These are phyloP conservation scores for Zoysia matrella DNA, from an alignment of 202 grass and related monocot species.

Conservation along the genomic window DNA sequence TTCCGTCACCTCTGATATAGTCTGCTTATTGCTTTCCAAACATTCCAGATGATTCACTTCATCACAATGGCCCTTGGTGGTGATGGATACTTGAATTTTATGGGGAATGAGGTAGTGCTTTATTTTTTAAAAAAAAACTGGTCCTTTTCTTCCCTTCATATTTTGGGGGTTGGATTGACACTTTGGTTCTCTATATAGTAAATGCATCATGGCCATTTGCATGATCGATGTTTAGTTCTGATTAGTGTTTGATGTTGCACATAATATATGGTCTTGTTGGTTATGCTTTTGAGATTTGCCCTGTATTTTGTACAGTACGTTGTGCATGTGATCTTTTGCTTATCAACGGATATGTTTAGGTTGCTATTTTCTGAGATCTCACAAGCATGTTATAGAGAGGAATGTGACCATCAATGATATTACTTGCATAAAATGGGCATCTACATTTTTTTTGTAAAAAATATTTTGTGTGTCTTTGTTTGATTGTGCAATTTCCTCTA, in stretches of 20 bases:
- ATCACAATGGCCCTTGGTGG: constrained; percentile 94
- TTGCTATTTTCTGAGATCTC: neutral
- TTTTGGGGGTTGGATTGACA: constrained; percentile 1
- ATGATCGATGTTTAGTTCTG: neutral
- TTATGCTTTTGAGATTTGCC: constrained; percentile 20
- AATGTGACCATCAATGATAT: neutral
- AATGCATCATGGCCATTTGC: constrained; percentile 13
- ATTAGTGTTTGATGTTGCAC: constrained; percentile 22
- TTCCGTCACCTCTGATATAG: constrained; percentile 24
- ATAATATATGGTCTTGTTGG: neutral
- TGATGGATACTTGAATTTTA: constrained; percentile 98
- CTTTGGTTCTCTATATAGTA: constrained; percentile 29
- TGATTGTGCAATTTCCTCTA: constrained; percentile 45
- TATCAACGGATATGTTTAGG: neutral
- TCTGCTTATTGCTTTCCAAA: constrained; percentile 29
- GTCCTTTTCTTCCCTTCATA: neutral
- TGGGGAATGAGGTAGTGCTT: constrained; percentile 90
- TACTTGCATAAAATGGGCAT: neutral
- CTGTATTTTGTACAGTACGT: constrained; percentile 10
- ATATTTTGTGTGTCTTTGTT: neutral
- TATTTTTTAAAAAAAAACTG: neutral
- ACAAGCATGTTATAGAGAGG: constrained; percentile 17
- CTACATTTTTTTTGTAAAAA: neutral
- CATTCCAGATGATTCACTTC: constrained; percentile 93
- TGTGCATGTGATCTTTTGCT: neutral